phyloP scores from a whole-genome alignment of 169 alveolate genomes.

The Cyclospora cayetanensis region DNA sequence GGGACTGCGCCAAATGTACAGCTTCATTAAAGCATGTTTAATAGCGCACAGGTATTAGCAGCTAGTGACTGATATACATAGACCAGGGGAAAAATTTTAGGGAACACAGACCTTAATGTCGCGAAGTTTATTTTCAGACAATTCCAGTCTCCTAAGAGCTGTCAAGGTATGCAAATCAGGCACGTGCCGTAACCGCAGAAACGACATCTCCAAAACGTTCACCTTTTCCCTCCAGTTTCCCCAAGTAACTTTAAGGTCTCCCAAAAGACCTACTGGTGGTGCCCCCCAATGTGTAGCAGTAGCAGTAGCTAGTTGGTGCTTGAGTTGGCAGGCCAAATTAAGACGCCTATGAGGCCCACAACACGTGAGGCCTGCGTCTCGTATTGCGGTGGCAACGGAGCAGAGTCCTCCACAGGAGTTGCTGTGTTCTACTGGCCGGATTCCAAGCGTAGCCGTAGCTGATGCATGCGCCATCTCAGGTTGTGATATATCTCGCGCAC shows the following conservation, averaged over 20 bases:
- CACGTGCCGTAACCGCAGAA: constrained; percentile 15
- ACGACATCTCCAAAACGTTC: constrained; percentile 40
- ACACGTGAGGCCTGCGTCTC: not conserved
- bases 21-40: too few relatives aligned
- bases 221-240: constrained; percentile 55
- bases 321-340: not conserved
- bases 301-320: not conserved
- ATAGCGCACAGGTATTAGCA: too few relatives aligned
- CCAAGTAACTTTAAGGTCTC: constrained; percentile 11
- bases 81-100: too few relatives aligned
- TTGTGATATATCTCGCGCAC: not conserved
- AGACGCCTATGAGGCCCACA: not conserved
- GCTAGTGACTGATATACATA: too few relatives aligned
- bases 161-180: constrained; percentile 26
- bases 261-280: not conserved
- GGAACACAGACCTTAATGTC: constrained; percentile 51
- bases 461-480: not conserved
- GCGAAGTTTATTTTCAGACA: constrained; percentile 48
- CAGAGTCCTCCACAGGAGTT: constrained; percentile 58
- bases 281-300: not conserved
- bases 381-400: constrained; percentile 42
- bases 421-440: not conserved
- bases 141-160: constrained; percentile 36
- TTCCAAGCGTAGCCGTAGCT: not conserved
- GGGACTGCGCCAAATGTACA: too few relatives aligned